Evolutionary conservation across 2,329 filamentous ascomycete genomes (phyloP).

Genomic region (Davidsoniella neocaledoniae): DNA sequence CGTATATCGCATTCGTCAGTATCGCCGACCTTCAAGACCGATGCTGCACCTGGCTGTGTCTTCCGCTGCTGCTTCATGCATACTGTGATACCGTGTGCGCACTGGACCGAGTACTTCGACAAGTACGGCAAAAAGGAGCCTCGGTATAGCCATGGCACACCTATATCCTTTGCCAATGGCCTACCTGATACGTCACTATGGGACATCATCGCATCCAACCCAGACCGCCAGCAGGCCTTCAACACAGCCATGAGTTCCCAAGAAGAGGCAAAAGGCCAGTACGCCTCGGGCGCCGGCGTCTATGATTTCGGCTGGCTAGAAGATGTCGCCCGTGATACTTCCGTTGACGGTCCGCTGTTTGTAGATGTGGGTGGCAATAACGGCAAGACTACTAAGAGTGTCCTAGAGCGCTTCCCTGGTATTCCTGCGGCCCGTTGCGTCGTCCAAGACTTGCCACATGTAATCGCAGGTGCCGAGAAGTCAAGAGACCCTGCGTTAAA

Average conservation of each 20-base stretch:
- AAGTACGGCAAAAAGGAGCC: slow-evolving; percentile 20
- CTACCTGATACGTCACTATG: slow-evolving; percentile 19
- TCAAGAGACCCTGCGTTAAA: slow-evolving; percentile 13
- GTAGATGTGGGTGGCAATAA: slow-evolving; percentile 22
- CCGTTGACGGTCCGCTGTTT: slow-evolving; percentile 14
- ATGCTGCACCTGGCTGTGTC: slow-evolving; percentile 5
- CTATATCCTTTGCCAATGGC: slow-evolving; percentile 18
- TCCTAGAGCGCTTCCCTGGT: slow-evolving; percentile 16
- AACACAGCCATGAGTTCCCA: slow-evolving; percentile 18
- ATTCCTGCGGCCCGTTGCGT: slow-evolving; percentile 18
- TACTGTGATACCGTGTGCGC: slow-evolving; percentile 7
- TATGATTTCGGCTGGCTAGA: slow-evolving; percentile 12
- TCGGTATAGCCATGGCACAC: slow-evolving; percentile 15
- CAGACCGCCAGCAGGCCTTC: slow-evolving; percentile 16
- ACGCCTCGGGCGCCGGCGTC: slow-evolving; percentile 12
- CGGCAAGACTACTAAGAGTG: slow-evolving; percentile 18
- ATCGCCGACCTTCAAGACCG: slow-evolving; percentile 10
- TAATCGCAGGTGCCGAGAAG: slow-evolving; percentile 17
- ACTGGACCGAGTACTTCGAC: slow-evolving; percentile 11
- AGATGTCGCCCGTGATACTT: not conserved
- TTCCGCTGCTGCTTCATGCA: slow-evolving; percentile 11
- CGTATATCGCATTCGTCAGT: not conserved
- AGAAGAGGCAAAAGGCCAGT: slow-evolving; percentile 4
- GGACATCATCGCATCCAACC: slow-evolving; percentile 18
- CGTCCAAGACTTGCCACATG: slow-evolving; percentile 19